Percentiles rank a stretch among this genome's conserved stretches.
Conservation (phyloP, 2,329 filamentous ascomycete genomes). For the Periglandula ipomoeae region DNA sequence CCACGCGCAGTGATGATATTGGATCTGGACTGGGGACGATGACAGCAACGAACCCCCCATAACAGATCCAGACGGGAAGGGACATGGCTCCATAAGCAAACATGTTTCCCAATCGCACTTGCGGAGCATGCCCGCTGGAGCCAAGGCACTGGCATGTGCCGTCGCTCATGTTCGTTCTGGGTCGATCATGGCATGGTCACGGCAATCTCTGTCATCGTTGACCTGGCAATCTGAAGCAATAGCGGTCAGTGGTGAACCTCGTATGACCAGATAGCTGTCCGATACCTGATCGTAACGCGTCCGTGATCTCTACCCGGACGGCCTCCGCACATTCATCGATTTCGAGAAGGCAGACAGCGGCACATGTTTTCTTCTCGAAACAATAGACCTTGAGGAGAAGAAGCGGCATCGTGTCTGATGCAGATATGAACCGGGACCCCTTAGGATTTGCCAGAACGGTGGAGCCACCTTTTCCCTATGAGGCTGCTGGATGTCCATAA, state of each 20-base stretch:
- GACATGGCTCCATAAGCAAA: too few relatives aligned
- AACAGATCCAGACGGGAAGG: not conserved
- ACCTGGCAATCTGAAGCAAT: not conserved
- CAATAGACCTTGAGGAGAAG: not conserved
- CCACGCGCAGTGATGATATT: not conserved
- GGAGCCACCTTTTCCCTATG: not conserved
- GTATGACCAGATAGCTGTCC: not conserved
- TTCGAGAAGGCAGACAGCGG: not conserved
- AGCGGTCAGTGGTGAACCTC: not conserved
- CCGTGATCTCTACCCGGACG: too few relatives aligned
- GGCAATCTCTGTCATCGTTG: not conserved
- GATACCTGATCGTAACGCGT: not conserved
- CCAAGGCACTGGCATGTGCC: not conserved
- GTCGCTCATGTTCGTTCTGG: not conserved
- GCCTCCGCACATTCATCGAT: too few relatives aligned
- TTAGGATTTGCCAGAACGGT: not conserved
- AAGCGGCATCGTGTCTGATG: not conserved
- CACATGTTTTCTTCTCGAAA: not conserved
- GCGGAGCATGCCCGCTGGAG: too few relatives aligned
- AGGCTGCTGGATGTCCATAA: conserved; percentile 2
- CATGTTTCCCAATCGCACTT: too few relatives aligned
- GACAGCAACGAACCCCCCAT: not conserved
- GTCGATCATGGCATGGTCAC: not conserved
- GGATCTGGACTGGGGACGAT: not conserved
- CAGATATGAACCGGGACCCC: not conserved